Conservation (phyloP, 2,329 filamentous ascomycete genomes). For the Sporothrix protearum region DNA sequence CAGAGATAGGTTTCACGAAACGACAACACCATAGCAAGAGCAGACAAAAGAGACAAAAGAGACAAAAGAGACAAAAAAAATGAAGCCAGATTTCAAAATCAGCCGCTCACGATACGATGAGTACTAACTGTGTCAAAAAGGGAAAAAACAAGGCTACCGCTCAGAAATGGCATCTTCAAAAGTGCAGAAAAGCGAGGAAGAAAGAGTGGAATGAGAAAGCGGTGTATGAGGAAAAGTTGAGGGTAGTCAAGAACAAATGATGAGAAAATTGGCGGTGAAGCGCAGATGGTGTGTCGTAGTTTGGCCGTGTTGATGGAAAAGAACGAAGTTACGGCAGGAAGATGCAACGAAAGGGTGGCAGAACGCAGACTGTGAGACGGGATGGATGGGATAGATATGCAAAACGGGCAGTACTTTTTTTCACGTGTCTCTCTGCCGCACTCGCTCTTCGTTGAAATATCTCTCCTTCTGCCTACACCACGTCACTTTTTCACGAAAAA, state of each 20-base stretch:
- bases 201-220: background rate
- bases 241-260: too few relatives aligned
- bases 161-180: background rate
- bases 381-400: background rate
- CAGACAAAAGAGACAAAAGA: too few relatives aligned
- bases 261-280: background rate
- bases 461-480: background rate
- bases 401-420: background rate
- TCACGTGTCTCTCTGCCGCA: background rate
- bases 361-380: background rate
- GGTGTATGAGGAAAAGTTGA: background rate
- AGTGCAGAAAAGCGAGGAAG: too few relatives aligned
- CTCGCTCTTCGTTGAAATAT: background rate
- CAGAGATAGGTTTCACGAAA: too few relatives aligned
- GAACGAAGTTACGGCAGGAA: background rate
- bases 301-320: background rate
- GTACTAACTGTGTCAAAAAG: too few relatives aligned
- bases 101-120: background rate
- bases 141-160: background rate
- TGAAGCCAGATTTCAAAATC: background rate
- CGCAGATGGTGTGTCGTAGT: background rate
- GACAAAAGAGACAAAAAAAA: too few relatives aligned
- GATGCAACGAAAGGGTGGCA: background rate
- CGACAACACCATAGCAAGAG: too few relatives aligned
- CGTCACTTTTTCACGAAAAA: background rate